phyloP scores from a whole-genome alignment of 768 basidiomycete species.

The Cytidiella melzeri region DNA sequence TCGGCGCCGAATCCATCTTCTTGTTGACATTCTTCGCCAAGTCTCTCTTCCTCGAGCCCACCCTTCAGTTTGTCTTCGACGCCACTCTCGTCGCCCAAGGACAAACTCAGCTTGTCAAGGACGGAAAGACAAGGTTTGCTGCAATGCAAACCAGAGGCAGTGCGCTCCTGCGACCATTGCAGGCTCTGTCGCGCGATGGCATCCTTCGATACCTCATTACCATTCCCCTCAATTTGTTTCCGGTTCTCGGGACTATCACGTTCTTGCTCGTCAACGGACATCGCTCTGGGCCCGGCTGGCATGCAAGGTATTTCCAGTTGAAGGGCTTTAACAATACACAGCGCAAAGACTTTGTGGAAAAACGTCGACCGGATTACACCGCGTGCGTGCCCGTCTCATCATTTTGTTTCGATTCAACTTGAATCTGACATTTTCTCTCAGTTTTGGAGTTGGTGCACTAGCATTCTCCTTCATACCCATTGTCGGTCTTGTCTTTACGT shows the following conservation, averaged over 20 bases:
- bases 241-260: conserved; percentile 55
- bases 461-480: conserved; percentile 57
- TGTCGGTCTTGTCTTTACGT: conserved; percentile 50
- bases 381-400: conserved; percentile 36
- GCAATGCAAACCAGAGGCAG: conserved; percentile 34
- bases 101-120: conserved; percentile 32
- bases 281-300: conserved; percentile 46
- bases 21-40: conserved; percentile 39
- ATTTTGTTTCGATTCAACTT: not conserved
- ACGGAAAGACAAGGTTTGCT: conserved; percentile 25
- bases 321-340: conserved; percentile 44
- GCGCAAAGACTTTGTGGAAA: conserved; percentile 39
- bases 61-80: conserved; percentile 42
- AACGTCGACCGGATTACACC: conserved; percentile 54
- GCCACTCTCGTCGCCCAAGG: conserved; percentile 36
- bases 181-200: conserved; percentile 37
- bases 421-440: conserved; percentile 11
- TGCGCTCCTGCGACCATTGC: conserved; percentile 42
- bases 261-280: conserved; percentile 52
- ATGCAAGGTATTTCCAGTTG: conserved; percentile 65
- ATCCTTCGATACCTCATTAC: conserved; percentile 55
- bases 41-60: conserved; percentile 38
- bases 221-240: conserved; percentile 63
- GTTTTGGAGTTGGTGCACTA: conserved; percentile 57
- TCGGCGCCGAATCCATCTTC: conserved; percentile 37